Conservation (phyloP, 768 basidiomycete genomes). For the Phylloporus sp. region DNA sequence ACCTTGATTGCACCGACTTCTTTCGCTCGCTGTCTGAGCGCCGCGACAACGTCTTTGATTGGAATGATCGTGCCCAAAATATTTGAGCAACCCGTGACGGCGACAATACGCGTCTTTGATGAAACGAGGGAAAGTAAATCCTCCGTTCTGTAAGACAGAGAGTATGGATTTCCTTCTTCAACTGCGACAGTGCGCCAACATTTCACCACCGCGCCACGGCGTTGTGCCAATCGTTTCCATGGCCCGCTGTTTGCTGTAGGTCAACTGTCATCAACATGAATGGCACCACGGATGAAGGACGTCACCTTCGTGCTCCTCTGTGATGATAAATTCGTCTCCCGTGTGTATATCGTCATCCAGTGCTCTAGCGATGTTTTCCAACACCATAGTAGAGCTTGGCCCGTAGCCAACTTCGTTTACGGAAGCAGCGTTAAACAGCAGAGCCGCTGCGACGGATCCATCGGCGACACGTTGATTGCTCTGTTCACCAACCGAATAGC, state of each 20-base stretch:
- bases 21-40: conserved; percentile 46
- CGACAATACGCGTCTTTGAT: conserved; percentile 62
- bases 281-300: background rate
- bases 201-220: conserved; percentile 50
- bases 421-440: conserved; percentile 61
- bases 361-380: conserved; percentile 64
- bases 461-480: conserved; percentile 49
- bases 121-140: conserved; percentile 61
- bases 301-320: conserved; percentile 74
- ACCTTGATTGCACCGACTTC: conserved; percentile 53
- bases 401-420: conserved; percentile 63
- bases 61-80: conserved; percentile 64
- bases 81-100: conserved; percentile 73
- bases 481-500: conserved; percentile 53
- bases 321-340: conserved; percentile 75
- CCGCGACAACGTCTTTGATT: conserved; percentile 50
- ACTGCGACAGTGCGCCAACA: conserved; percentile 52
- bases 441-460: conserved; percentile 47
- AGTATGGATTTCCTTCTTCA: conserved; percentile 59
- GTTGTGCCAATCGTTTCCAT: conserved; percentile 70
- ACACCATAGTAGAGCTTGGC: conserved; percentile 59
- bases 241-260: conserved; percentile 62
- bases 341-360: conserved; percentile 48
- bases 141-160: conserved; percentile 47
- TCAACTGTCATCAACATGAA: background rate